Percentiles rank a stretch among this genome's conserved stretches.
These are phyloP conservation scores for Galerina marginata DNA, from an alignment of 768 basidiomycete species.

Conservation along the genomic window DNA sequence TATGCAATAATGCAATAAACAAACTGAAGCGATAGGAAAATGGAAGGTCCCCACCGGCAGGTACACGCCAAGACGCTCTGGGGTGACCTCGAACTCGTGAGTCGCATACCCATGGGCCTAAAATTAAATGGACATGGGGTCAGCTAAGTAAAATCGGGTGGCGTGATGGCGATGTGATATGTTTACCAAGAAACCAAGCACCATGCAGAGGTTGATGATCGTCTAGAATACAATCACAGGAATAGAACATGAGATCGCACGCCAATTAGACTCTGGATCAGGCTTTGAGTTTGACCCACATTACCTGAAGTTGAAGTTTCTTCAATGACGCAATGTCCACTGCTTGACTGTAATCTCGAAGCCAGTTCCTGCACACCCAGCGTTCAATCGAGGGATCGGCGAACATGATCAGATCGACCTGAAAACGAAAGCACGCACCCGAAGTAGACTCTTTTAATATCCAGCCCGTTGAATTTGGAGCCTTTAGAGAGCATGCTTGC, in stretches of 20 bases:
- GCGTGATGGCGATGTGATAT: background rate
- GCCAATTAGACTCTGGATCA: constrained; percentile 4
- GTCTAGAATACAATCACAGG: constrained; percentile 50
- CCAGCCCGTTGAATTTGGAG: constrained; percentile 77
- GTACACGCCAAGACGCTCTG: constrained; percentile 82
- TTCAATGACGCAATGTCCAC: constrained; percentile 83
- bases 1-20: too few species aligned
- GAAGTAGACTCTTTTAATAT: constrained; percentile 85
- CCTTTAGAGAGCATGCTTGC: constrained; percentile 62
- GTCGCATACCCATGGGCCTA: constrained; percentile 85
- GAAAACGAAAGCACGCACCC: constrained; percentile 49
- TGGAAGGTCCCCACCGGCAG: constrained; percentile 61
- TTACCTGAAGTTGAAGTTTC: constrained; percentile 71
- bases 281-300: constrained; percentile 19
- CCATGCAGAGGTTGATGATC: constrained; percentile 89
- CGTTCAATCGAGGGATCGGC: background rate
- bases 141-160: background rate
- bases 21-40: background rate
- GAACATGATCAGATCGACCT: background rate
- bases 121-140: background rate
- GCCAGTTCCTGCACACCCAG: constrained; percentile 67
- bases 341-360: constrained; percentile 89
- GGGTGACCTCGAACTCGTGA: constrained; percentile 84
- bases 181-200: constrained; percentile 84
- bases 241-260: background rate